Evolutionary conservation across 805 yeast genomes (phyloP), one percentile per base, ranked within the genome.

Genomic region (Monosporozyma siamensis): DNA sequence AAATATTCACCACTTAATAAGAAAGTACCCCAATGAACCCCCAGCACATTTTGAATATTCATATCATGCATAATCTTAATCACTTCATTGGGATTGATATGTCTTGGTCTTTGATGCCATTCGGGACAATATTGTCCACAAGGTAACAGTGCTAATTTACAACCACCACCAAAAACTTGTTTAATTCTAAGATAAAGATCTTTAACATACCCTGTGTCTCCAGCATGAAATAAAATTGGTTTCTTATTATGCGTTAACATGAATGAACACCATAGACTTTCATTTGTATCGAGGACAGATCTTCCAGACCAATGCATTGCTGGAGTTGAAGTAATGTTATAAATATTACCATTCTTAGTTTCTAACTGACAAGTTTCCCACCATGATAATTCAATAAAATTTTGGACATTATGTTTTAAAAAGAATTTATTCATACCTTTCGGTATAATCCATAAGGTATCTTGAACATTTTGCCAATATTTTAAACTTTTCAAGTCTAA

Each of bases 251-350:
- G 74, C 40, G 78, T 67, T 8, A 90, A 58, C 50, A 90, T 55
- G 54, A 81, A 90, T 0, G 96, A 86, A 53, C 95, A 85, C 97
- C 97, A 90, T 41, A 90, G 65, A 0, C 94, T 75, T 20, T 67
- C 65, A 61, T 90, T 90, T 2, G 94, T 74, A 59, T 90, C 97
- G 15, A 78, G 56, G n/a, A 89, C 61, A 26, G 74, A 73, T 29
- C 96, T 65, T 0, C 97, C 97, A 1, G 95, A 83, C 97, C 97
- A 90, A 63, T 90, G 97, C 94, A 82, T 82, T 0, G 97, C 87
- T 0, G 97, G 97, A 0, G 92, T 74, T 60, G 96, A 85, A 1
- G 85, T 89, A 14, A 90, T 68, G 50, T 85, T 88, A 67, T 82
- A 88, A 6, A 67, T 68, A 45, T 78, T 78, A 4, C 57, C 54